Evolutionary conservation across 2,329 filamentous ascomycete genomes (phyloP).

Genomic region (Macrophomina pseudophaseolina): DNA sequence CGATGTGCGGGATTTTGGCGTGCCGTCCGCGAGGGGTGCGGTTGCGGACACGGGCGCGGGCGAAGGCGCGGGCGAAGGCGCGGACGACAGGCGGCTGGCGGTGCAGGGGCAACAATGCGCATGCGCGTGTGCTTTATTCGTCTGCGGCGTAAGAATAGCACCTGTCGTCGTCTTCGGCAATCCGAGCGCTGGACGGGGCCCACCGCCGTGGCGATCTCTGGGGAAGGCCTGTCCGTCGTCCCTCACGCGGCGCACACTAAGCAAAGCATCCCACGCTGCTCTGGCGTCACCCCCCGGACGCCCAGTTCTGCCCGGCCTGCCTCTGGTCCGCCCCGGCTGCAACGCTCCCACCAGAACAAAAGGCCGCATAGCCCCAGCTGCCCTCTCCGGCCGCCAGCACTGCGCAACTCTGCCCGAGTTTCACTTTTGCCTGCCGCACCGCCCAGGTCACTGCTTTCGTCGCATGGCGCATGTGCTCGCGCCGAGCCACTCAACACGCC

Average conservation of each 20-base stretch:
- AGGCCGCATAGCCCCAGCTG: background rate
- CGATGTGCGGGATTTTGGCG: conserved; percentile 7
- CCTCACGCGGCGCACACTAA: background rate
- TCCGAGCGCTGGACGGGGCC: background rate
- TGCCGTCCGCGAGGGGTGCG: background rate
- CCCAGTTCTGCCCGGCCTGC: background rate
- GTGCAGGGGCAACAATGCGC: background rate
- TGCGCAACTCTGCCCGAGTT: background rate
- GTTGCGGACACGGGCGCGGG: background rate
- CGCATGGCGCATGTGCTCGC: conserved; percentile 5
- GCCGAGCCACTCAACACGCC: background rate
- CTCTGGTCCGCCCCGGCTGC: too few relatives aligned
- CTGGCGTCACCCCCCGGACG: background rate
- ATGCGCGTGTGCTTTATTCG: too few relatives aligned
- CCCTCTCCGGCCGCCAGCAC: background rate
- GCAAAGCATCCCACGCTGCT: background rate
- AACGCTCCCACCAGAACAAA: background rate
- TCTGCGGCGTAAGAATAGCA: background rate
- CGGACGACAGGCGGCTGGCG: too few relatives aligned
- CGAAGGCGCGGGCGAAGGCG: too few relatives aligned
- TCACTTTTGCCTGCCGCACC: background rate
- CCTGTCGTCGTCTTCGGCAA: background rate
- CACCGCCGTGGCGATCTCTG: conserved; percentile 13
- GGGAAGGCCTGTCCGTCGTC: conserved; percentile 5
- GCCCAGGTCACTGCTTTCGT: background rate